Conservation (phyloP, 805 yeast species). For the Yarrowia hollandica region DNA sequence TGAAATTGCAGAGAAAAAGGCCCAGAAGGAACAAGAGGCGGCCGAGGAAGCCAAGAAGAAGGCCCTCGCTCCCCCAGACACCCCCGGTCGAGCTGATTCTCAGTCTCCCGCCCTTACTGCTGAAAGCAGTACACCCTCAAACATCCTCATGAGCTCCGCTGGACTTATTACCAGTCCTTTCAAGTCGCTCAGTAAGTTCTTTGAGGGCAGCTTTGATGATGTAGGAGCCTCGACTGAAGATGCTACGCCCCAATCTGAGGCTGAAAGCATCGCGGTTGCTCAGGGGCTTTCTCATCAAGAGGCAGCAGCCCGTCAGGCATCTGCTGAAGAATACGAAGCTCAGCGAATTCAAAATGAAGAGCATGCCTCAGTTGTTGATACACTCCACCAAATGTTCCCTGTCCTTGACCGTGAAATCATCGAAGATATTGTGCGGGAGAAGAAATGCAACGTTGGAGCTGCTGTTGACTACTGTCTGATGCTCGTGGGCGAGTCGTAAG, state of each 20-base stretch:
- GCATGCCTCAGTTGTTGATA: conserved; percentile 48
- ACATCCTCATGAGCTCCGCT: conserved; percentile 46
- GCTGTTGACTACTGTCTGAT: conserved; percentile 65
- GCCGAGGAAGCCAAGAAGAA: conserved; percentile 34
- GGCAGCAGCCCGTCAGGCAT: conserved; percentile 42
- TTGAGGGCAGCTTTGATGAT: conserved; percentile 39
- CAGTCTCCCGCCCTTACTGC: conserved; percentile 11
- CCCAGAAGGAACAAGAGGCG: conserved; percentile 26
- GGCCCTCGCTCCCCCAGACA: conserved; percentile 17
- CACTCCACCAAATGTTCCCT: conserved; percentile 72
- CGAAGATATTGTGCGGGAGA: conserved; percentile 66
- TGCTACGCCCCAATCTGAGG: conserved; percentile 7
- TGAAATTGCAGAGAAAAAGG: conserved; percentile 45
- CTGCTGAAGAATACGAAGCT: conserved; percentile 45
- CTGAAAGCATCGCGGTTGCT: conserved; percentile 28
- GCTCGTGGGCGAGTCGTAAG: conserved; percentile 20
- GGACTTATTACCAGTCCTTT: conserved; percentile 54
- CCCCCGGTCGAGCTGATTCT: conserved; percentile 21
- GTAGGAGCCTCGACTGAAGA: conserved; percentile 31
- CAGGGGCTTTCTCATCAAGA: conserved; percentile 37
- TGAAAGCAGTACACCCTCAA: conserved; percentile 37
- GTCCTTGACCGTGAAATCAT: conserved; percentile 65
- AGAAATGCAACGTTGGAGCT: conserved; percentile 64
- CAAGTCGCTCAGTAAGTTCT: conserved; percentile 42
- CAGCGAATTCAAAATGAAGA: conserved; percentile 47